Evolutionary conservation across 306 rosid species (phyloP).

Genomic region (Vigna hirtella): DNA sequence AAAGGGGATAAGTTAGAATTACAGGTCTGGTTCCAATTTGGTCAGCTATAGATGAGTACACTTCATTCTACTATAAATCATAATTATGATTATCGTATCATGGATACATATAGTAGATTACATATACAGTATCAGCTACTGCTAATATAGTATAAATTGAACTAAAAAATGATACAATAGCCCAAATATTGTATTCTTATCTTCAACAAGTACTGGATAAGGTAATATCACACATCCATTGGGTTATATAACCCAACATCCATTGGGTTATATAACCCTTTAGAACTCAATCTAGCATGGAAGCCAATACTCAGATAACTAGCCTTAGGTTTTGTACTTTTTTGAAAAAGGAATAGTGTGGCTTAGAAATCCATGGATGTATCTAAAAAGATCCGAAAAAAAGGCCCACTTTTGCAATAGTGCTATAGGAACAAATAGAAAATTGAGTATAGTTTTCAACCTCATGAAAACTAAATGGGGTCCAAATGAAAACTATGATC

Average conservation of each 20-base stretch:
- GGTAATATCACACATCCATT: conserved; percentile 2
- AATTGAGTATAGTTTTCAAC: not conserved
- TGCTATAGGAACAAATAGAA: conserved; percentile 8
- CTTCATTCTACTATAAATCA: conserved; percentile 5
- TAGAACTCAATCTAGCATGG: conserved; percentile 2
- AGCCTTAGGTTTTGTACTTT: not conserved
- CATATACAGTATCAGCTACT: not conserved
- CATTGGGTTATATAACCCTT: not conserved
- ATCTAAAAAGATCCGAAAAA: not conserved
- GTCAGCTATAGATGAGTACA: not conserved
- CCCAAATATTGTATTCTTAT: not conserved
- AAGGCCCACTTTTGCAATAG: not conserved
- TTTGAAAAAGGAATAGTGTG: not conserved
- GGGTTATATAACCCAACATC: not conserved
- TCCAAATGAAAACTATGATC: conserved; percentile 24
- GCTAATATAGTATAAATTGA: not conserved
- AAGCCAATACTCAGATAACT: not conserved
- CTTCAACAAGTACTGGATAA: not conserved
- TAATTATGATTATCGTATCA: not conserved
- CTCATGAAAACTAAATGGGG: not conserved
- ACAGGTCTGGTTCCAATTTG: not conserved
- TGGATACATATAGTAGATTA: not conserved
- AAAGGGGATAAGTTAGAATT: not conserved
- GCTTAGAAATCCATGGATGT: not conserved
- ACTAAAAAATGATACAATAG: not conserved